phyloP scores from a whole-genome alignment of 1,139 yeast species.

The Sugiyamaella pinicola region DNA sequence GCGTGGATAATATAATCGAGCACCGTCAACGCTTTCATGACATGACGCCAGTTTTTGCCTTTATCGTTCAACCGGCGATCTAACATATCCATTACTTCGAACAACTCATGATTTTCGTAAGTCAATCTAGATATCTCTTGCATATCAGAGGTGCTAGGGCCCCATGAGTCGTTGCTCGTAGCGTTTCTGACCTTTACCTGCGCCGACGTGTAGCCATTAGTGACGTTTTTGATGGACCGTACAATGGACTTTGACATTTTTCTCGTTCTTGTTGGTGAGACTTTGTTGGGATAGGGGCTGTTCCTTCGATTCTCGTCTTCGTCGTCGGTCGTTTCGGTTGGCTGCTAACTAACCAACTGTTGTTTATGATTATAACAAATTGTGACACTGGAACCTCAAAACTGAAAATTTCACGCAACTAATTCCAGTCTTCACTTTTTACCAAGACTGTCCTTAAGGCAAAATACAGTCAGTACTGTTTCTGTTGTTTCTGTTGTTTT shows the following conservation, averaged over 20 bases:
- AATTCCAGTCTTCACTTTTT: too few relatives aligned
- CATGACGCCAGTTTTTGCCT: conserved; percentile 98
- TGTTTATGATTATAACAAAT: too few relatives aligned
- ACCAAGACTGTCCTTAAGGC: too few relatives aligned
- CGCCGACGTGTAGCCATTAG: conserved; percentile 85
- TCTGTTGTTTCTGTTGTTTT: neutral
- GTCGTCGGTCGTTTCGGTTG: too few relatives aligned
- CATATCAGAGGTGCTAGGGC: conserved; percentile 82
- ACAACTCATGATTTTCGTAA: conserved; percentile 72
- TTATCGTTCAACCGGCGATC: conserved; percentile 93
- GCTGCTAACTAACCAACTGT: too few relatives aligned
- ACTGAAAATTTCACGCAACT: too few relatives aligned
- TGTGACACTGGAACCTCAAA: too few relatives aligned
- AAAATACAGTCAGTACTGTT: too few relatives aligned
- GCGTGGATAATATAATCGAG: conserved; percentile 83
- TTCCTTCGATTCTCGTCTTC: too few relatives aligned
- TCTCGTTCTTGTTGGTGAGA: neutral
- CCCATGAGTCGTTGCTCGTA: conserved; percentile 85
- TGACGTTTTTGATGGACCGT: conserved; percentile 88
- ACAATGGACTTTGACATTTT: conserved; percentile 74
- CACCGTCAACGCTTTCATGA: conserved; percentile 79
- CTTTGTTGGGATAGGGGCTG: too few relatives aligned
- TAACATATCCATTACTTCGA: conserved; percentile 93
- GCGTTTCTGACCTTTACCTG: conserved; percentile 92
- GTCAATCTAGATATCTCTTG: conserved; percentile 81